Percentiles rank a stretch among this genome's conserved stretches.
Evolutionary conservation across 169 alveolate genomes (phyloP).

Genomic region (Plasmodium billcollinsi): DNA sequence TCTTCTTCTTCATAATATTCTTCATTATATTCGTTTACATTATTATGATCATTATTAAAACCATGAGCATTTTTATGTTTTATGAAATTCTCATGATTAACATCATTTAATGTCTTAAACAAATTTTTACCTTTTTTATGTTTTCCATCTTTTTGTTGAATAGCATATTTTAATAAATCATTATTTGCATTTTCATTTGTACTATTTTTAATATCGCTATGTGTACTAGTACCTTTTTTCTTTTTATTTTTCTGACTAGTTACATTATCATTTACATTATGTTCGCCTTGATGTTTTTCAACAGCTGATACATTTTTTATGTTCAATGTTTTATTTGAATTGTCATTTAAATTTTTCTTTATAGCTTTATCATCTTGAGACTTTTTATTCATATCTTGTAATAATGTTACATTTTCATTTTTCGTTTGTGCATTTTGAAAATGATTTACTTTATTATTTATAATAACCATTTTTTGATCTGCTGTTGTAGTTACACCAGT

Average conservation of each 20-base stretch:
- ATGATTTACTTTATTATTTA: constrained; percentile 27
- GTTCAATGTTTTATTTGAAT: constrained; percentile 14
- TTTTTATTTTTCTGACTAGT: constrained; percentile 16
- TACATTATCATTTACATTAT: constrained; percentile 5
- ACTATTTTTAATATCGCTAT: constrained; percentile 19
- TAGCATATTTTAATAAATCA: constrained; percentile 23
- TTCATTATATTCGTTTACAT: background rate
- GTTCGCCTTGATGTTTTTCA: background rate
- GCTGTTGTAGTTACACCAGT: background rate
- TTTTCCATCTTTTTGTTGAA: constrained; percentile 23
- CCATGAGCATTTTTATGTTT: constrained; percentile 11
- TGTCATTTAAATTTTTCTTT: constrained; percentile 22
- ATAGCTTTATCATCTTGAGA: constrained; percentile 19
- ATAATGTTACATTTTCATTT: constrained; percentile 19
- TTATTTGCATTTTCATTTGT: constrained; percentile 13
- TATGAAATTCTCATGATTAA: constrained; percentile 26
- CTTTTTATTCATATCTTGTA: constrained; percentile 49
- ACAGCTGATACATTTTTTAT: constrained; percentile 21
- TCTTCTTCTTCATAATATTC: background rate
- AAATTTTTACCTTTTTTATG: constrained; percentile 20
- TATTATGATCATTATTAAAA: background rate
- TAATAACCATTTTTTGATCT: constrained; percentile 25
- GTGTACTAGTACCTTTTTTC: constrained; percentile 11
- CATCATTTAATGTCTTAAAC: constrained; percentile 22
- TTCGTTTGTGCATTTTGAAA: constrained; percentile 12